Evolutionary conservation across 1,139 yeast species (phyloP).

Genomic region (Magnusiomyces fungicola): DNA sequence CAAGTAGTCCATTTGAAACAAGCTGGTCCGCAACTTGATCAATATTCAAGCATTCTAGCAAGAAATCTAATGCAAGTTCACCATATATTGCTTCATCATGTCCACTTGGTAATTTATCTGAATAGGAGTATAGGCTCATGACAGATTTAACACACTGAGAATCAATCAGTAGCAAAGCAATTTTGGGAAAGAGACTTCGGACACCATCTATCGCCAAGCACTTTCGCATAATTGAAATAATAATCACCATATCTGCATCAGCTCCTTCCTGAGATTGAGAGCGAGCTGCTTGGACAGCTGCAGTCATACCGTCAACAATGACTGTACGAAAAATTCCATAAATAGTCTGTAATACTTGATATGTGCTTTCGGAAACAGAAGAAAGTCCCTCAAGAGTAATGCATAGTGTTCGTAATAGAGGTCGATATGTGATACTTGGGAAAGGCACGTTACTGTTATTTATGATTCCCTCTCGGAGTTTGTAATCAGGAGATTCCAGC

Average conservation of each 20-base stretch:
- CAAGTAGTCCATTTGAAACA: constrained; percentile 57
- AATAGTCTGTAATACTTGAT: constrained; percentile 20
- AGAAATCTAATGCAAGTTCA: constrained; percentile 59
- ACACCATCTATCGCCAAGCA: constrained; percentile 49
- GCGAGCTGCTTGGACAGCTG: constrained; percentile 21
- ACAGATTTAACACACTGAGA: constrained; percentile 58
- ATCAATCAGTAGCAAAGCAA: constrained; percentile 49
- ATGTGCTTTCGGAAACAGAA: constrained; percentile 5
- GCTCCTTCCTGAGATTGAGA: constrained; percentile 32
- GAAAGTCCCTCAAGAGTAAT: constrained; percentile 24
- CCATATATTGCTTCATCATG: constrained; percentile 53
- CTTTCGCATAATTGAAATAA: constrained; percentile 55
- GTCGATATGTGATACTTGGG: constrained; percentile 10
- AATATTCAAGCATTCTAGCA: constrained; percentile 60
- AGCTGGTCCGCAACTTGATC: constrained; percentile 61
- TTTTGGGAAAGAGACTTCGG: constrained; percentile 41
- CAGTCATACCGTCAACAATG: constrained; percentile 27
- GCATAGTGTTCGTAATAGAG: constrained; percentile 9
- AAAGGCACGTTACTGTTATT: constrained; percentile 8
- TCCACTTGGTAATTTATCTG: constrained; percentile 44
- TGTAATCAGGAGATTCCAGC: constrained; percentile 23
- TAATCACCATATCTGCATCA: constrained; percentile 57
- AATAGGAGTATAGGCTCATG: constrained; percentile 58
- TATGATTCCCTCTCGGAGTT: constrained; percentile 18
- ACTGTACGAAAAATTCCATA: constrained; percentile 27